Base-by-base conservation (phyloP, 176 grass and related monocot species). In the Coix lacrymajobi region DNA sequence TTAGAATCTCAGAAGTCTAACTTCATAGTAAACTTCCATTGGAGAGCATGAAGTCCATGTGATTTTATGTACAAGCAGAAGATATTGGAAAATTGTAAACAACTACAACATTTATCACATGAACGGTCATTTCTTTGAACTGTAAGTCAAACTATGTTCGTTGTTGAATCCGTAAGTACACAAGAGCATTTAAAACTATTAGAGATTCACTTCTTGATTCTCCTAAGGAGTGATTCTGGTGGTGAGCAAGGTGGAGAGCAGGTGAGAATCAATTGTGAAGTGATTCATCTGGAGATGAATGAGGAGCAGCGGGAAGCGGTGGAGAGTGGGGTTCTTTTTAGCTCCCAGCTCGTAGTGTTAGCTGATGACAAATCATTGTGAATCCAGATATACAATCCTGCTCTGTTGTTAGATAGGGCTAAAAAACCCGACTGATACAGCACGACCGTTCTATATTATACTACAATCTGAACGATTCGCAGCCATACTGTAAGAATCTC, bases 361-460 rank as follows among this genome's bases (percentile, higher is more conserved):
- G 36, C 49, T 19, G 49, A 71, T 2, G 39, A 40, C 20, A 8
- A 73, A 5, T 14, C 46, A 52, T 38, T 75, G 24, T 9, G 45
- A 41, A 29, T 17, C 11, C 36, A 57, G 13, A 51, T 16, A 29
- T 67, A 68, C 8, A 36, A 11, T n/a, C 28, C 26, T 56, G 26
- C 33, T 60, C n/a, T 32, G 44, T 39, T 11, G 52, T 57, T 57
- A 57, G 8, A 58, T 24, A 51, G 66, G 11, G 54, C 15, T 67
- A 44, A 4, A 38, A 89, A 71, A 41, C 51, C 24, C 49, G 30
- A 41, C 22, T 33, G 80, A 36, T 85, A 72, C 37, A 85, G 33
- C 44, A 57, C 51, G 1, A 9, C 20, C 13, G 28, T 22, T 56
- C 0, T 12, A 44, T 2, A 44, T 2, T 44, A 17, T 6, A 56